Evolutionary conservation across 257 asterid genomes (phyloP), one percentile per base, ranked within the genome.

Genomic region (Cordia subcordata): DNA sequence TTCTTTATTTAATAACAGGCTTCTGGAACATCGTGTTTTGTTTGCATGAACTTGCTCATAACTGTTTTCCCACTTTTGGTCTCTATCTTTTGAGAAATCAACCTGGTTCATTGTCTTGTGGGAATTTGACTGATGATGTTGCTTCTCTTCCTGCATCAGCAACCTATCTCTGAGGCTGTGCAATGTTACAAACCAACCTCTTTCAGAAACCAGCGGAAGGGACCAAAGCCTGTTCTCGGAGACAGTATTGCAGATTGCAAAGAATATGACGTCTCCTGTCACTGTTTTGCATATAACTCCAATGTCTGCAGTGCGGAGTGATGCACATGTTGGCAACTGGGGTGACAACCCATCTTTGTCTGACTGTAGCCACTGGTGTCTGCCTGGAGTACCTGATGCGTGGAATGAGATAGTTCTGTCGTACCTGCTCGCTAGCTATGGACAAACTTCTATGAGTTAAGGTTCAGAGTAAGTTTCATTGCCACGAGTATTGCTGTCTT

Each of bases 291-390:
- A 79, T 63, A 67, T 87, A 55, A 84, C 95, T 49, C 86, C 88
- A 49, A 76, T 87, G 90, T 74, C 90, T 9, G 84, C 88, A 20
- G 78, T 55, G 59, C 74, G 95, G 68, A 87, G 84, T 64, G 95
- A 87, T 78, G 88, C 94, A 44, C 95, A 87, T n/a, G 94, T 87
- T 49, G 88, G 95, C 27, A 73, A 78, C 22, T 87, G 94, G 95
- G 67, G 94, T 40, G 90, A 82, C 69, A 74, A 79, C 17, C 86
- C 84, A 15, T 76, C 79, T 13, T 61, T 82, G 16, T 77, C 95
- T 38, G 94, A 87, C 49, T 87, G 94, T 66, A 84, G 94, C 79
- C 94, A 86, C 61, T 85, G 95, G 95, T 85, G 95, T 65, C 77
- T 85, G 52, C 93, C 95, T 35, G 93, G 93, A 70, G 72, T 84